Base-by-base conservation (phyloP, 768 basidiomycete genomes). In the Naematelia encephala region DNA sequence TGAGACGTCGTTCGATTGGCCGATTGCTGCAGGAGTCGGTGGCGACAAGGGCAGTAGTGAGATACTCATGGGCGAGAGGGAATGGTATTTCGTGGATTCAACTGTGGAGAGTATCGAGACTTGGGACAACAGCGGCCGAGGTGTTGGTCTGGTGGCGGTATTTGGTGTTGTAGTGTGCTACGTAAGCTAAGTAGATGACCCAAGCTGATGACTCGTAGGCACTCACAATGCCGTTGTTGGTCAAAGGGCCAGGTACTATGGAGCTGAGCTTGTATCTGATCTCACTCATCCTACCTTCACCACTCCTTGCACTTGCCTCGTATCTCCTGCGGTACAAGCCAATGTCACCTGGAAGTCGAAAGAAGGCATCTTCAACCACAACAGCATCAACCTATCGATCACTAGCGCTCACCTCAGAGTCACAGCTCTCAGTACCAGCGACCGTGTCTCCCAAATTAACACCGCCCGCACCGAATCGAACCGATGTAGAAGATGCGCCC, bases 371-470 rank as follows among this genome's bases (percentile, higher is more conserved):
- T 19, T 56, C 62, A 11, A 48, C 52, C n/a, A 49, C 48, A 34
- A 51, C 62, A 13, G 51, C 48, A 16, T 60, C 68, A 14, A 56
- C 64, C n/a, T 65, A 68, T 51, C 63, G 60, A 12, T 70, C 69
- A 12, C 56, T 73, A 4, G 72, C 72, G 1, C 57, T 73, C 2
- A 14, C 54, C 5, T 57, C 66, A 1, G 60, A 61, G 19, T 73
- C 72, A 2, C 64, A 73, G 45, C 63, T 73, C 0, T 67, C 67
- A 1, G 57, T 73, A 4, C 72, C 72, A 3, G 27, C 62, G 16
- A 59, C 69, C 5, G 54, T 70, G 25, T 73, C 72, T 1, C 69
- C 69, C 19, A 68, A 67, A 26, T 60, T 73, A 25, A 70, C 69
- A 0, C 69, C 72, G 5, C 72, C 66, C 0, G 56, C 42, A 8